Evolutionary conservation across 2,329 filamentous ascomycete genomes (phyloP).

Genomic region (Phyllosticta capitalensis): DNA sequence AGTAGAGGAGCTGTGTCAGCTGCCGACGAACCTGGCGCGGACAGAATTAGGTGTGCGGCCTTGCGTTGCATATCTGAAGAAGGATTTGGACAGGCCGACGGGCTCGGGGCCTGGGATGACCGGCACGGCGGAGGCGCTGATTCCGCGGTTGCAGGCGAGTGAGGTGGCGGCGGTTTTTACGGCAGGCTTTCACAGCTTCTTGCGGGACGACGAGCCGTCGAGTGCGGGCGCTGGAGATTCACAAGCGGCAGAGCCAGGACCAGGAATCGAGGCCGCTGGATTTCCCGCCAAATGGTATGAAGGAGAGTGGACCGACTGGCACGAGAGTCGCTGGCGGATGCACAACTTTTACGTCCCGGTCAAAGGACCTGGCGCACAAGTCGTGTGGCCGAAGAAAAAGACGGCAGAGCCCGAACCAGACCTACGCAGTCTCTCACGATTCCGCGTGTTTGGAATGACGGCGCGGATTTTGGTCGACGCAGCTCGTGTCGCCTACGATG

Average conservation of each 20-base stretch:
- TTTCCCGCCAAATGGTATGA: slow-evolving; percentile 66
- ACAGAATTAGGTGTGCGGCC: slow-evolving; percentile 42
- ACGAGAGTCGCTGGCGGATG: slow-evolving; percentile 69
- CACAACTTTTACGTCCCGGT: slow-evolving; percentile 90
- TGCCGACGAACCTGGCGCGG: slow-evolving; percentile 51
- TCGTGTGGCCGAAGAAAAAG: slow-evolving; percentile 46
- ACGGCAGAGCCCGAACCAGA: not conserved
- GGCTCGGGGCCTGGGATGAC: slow-evolving; percentile 26
- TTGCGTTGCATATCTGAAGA: slow-evolving; percentile 52
- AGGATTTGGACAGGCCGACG: not conserved
- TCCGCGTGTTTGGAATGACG: slow-evolving; percentile 93
- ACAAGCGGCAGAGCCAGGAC: not conserved
- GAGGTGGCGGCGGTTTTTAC: slow-evolving; percentile 94
- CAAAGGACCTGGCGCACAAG: slow-evolving; percentile 48
- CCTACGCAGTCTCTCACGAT: slow-evolving; percentile 35
- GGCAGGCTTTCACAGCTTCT: slow-evolving; percentile 76
- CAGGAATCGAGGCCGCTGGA: slow-evolving; percentile 20
- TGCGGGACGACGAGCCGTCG: slow-evolving; percentile 51
- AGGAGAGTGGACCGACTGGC: slow-evolving; percentile 72
- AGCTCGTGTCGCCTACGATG: slow-evolving; percentile 71
- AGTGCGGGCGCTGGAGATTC: slow-evolving; percentile 1
- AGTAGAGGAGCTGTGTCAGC: slow-evolving; percentile 77
- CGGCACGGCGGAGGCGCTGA: slow-evolving; percentile 48
- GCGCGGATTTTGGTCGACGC: slow-evolving; percentile 82
- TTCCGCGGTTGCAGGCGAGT: slow-evolving; percentile 73